These are phyloP conservation scores for Scedosporium aurantiacum DNA, from an alignment of 2,329 filamentous ascomycete genomes.

Conservation along the genomic window DNA sequence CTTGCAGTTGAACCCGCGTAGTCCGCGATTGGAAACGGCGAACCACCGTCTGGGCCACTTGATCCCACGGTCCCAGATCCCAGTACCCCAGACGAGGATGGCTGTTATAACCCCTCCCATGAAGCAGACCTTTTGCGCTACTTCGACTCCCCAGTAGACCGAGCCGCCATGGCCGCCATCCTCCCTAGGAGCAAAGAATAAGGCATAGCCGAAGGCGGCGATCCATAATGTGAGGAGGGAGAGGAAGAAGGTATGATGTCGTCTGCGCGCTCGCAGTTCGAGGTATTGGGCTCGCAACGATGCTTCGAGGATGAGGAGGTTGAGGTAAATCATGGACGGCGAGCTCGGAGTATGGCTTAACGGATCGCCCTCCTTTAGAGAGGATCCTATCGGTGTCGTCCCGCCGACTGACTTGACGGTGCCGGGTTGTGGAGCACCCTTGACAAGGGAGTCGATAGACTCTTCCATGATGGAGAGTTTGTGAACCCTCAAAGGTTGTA, in stretches of 20 bases:
- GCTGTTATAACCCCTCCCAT: constrained; percentile 83
- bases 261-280: constrained; percentile 72
- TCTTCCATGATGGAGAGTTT: constrained; percentile 17
- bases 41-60: constrained; percentile 92
- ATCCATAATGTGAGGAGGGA: constrained; percentile 72
- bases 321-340: constrained; percentile 94
- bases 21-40: constrained; percentile 74
- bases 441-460: constrained; percentile 75
- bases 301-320: constrained; percentile 91
- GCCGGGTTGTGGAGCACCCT: constrained; percentile 65
- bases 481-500: background rate
- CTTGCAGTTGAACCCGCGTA: constrained; percentile 91
- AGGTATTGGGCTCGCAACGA: constrained; percentile 89
- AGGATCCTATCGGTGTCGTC: constrained; percentile 1
- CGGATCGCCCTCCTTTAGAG: constrained; percentile 50
- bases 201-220: constrained; percentile 71
- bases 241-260: constrained; percentile 90
- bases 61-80: constrained; percentile 91
- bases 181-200: constrained; percentile 92
- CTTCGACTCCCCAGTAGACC: constrained; percentile 93
- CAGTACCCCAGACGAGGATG: constrained; percentile 82
- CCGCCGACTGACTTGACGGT: constrained; percentile 27
- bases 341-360: constrained; percentile 76
- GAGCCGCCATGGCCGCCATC: constrained; percentile 89
- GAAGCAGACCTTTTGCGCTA: constrained; percentile 79